Percentiles rank a stretch among this genome's conserved stretches.
These are phyloP conservation scores for Penicillium digitatum DNA, from an alignment of 2,329 filamentous ascomycete species.

Conservation along the genomic window DNA sequence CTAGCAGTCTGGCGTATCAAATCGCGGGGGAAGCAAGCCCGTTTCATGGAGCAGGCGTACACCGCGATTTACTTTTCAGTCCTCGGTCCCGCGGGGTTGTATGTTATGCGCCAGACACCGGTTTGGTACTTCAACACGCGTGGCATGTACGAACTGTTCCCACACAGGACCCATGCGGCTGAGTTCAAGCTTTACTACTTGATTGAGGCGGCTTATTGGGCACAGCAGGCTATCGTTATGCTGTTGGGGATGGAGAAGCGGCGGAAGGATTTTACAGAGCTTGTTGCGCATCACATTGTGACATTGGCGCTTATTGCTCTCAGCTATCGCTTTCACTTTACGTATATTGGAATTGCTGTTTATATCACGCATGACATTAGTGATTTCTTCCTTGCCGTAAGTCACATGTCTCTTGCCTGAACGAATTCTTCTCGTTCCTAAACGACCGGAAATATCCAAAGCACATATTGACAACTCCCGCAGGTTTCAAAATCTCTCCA, in stretches of 20 bases:
- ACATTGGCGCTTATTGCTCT: conserved; percentile 73
- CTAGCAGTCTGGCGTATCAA: conserved; percentile 66
- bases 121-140: conserved; percentile 90
- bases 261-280: conserved; percentile 85
- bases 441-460: background rate
- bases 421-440: background rate
- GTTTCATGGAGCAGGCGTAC: conserved; percentile 93
- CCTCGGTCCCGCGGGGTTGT: conserved; percentile 75
- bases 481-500: conserved; percentile 85
- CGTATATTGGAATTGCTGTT: conserved; percentile 83
- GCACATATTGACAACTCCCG: background rate
- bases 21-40: conserved; percentile 68
- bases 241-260: conserved; percentile 82
- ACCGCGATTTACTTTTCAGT: conserved; percentile 81
- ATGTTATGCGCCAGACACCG: conserved; percentile 81
- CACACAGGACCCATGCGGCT: conserved; percentile 72
- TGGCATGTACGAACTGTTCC: conserved; percentile 82
- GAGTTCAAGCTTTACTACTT: conserved; percentile 90
- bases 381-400: conserved; percentile 86
- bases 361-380: conserved; percentile 90
- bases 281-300: conserved; percentile 83
- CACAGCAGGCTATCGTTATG: conserved; percentile 83
- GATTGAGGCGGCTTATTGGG: conserved; percentile 88
- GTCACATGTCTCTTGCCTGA: background rate
- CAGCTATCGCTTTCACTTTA: conserved; percentile 92